These are phyloP conservation scores for Pelagomonas calceolata DNA, from an alignment of 108 stramenopile genomes.

Conservation along the genomic window DNA sequence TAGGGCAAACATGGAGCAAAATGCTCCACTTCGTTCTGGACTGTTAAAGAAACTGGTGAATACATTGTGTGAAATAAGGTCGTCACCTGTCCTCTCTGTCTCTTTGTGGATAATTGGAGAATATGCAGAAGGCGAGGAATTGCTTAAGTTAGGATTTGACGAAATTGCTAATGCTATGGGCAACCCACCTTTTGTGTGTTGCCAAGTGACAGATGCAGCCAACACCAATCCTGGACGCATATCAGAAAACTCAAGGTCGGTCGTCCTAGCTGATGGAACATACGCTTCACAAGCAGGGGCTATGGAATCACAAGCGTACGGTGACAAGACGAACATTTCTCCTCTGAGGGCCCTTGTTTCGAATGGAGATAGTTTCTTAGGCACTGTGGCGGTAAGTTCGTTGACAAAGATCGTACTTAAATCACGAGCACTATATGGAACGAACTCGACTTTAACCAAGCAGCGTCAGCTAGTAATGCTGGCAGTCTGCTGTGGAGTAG, in stretches of 20 bases:
- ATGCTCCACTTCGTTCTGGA: slow-evolving; percentile 69
- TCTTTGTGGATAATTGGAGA: slow-evolving; percentile 98
- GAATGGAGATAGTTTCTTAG: slow-evolving; percentile 85
- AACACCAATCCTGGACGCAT: too few relatives aligned
- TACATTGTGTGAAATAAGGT: slow-evolving; percentile 64
- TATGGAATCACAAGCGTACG: too few relatives aligned
- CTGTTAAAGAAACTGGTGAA: slow-evolving; percentile 77
- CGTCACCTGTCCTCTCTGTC: slow-evolving; percentile 78
- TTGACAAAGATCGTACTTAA: slow-evolving; percentile 83
- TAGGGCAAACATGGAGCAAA: slow-evolving; percentile 89
- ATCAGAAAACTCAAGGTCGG: slow-evolving; percentile 77
- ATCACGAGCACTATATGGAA: slow-evolving; percentile 32
- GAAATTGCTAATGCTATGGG: slow-evolving; percentile 58
- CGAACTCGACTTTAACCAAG: slow-evolving; percentile 33
- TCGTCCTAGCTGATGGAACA: slow-evolving; percentile 94
- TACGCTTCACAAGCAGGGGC: slow-evolving; percentile 90
- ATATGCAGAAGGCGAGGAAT: slow-evolving; percentile 54
- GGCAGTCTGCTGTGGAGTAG: slow-evolving; percentile 67
- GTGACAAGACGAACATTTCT: too few relatives aligned
- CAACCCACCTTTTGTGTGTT: slow-evolving; percentile 24
- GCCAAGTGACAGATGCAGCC: too few relatives aligned
- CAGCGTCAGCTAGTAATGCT: slow-evolving; percentile 49
- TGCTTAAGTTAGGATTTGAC: slow-evolving; percentile 15
- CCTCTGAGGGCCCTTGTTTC: slow-evolving; percentile 41
- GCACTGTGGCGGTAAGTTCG: slow-evolving; percentile 63